These are phyloP conservation scores for Fusarium hostae DNA, from an alignment of 2,329 filamentous ascomycete genomes.

Conservation along the genomic window DNA sequence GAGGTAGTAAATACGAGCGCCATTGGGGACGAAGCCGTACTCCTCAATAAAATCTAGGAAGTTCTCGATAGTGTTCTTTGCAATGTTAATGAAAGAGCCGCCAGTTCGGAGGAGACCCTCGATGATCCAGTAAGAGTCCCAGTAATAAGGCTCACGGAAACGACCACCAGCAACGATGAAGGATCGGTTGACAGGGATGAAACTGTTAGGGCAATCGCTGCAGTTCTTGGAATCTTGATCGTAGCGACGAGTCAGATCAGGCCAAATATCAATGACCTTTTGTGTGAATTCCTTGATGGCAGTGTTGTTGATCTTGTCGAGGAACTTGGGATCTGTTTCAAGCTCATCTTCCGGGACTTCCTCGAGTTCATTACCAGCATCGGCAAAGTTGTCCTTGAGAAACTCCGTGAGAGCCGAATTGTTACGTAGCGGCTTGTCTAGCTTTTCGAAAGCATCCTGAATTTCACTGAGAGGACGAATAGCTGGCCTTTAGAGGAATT, in stretches of 20 bases:
- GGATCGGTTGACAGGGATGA: slow-evolving; percentile 72
- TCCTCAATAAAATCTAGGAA: slow-evolving; percentile 73
- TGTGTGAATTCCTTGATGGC: slow-evolving; percentile 69
- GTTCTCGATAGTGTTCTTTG: slow-evolving; percentile 75
- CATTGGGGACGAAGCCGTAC: slow-evolving; percentile 75
- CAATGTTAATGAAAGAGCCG: slow-evolving; percentile 71
- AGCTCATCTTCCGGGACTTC: slow-evolving; percentile 63
- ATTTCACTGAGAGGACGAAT: slow-evolving; percentile 69
- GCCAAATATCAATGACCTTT: slow-evolving; percentile 77
- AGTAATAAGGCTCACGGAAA: slow-evolving; percentile 77
- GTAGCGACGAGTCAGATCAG: slow-evolving; percentile 72
- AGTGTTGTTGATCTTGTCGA: slow-evolving; percentile 65
- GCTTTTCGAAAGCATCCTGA: slow-evolving; percentile 67
- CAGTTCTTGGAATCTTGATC: slow-evolving; percentile 62
- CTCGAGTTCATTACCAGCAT: slow-evolving; percentile 71
- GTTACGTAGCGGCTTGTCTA: slow-evolving; percentile 70
- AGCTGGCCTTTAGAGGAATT: slow-evolving; percentile 61
- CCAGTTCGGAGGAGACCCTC: slow-evolving; percentile 73
- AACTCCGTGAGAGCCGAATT: slow-evolving; percentile 71
- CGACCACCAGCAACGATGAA: slow-evolving; percentile 79
- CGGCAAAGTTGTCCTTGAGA: slow-evolving; percentile 70
- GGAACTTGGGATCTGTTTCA: slow-evolving; percentile 66
- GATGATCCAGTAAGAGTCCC: slow-evolving; percentile 77
- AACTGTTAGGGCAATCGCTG: slow-evolving; percentile 70
- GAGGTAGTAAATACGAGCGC: slow-evolving; percentile 73